Evolutionary conservation across 2,329 filamentous ascomycete genomes (phyloP).

Genomic region (Neurospora crassa): DNA sequence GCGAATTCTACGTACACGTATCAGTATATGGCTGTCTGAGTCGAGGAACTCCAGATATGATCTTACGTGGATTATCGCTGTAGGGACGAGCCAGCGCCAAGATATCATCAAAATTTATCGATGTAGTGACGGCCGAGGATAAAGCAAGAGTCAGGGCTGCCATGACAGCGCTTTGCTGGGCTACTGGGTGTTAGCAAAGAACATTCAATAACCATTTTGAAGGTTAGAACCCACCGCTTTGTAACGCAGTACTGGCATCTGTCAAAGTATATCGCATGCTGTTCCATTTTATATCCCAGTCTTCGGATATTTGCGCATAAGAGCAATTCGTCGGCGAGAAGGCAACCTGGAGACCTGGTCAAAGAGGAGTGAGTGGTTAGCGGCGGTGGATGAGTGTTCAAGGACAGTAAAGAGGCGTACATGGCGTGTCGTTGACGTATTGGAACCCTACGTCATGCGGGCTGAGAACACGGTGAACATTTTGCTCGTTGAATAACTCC

Average conservation of each 20-base stretch:
- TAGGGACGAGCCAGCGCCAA: constrained; percentile 55
- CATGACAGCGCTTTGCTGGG: constrained; percentile 46
- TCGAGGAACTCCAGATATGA: neutral
- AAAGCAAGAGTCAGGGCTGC: constrained; percentile 49
- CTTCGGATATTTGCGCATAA: constrained; percentile 46
- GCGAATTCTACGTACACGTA: constrained; percentile 40
- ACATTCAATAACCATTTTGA: constrained; percentile 7
- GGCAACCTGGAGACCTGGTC: constrained; percentile 45
- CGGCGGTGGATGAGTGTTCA: constrained; percentile 8
- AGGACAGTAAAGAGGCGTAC: constrained; percentile 30
- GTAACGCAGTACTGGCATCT: constrained; percentile 37
- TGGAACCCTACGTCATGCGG: constrained; percentile 71
- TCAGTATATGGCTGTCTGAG: constrained; percentile 1
- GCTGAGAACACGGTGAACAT: constrained; percentile 56
- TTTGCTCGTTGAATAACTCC: constrained; percentile 54
- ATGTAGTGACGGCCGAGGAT: constrained; percentile 33
- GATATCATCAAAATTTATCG: constrained; percentile 58
- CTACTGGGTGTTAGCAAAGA: constrained; percentile 24
- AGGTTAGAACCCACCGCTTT: constrained; percentile 34
- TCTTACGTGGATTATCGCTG: constrained; percentile 26
- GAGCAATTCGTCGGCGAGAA: constrained; percentile 53
- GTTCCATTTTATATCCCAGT: constrained; percentile 51
- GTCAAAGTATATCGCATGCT: constrained; percentile 39
- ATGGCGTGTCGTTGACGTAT: constrained; percentile 56
- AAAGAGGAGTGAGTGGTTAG: neutral